Evolutionary conservation across 1,284 basidiomycete species (phyloP), one percentile per base, ranked within the genome.

Genomic region (Gymnopus androsaceus): DNA sequence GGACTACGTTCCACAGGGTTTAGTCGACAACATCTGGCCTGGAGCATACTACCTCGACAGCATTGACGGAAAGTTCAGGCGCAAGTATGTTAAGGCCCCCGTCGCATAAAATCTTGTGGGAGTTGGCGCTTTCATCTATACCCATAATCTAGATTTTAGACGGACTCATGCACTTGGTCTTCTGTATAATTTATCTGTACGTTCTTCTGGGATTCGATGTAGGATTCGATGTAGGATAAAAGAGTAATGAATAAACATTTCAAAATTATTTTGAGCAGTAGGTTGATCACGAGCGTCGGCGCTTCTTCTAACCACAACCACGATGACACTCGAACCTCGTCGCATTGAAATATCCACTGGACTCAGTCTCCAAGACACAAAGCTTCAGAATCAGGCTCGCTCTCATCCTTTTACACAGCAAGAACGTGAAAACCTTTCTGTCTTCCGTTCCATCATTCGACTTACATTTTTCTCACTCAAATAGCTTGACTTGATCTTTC

Each of bases 11-110:
- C 96, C 96, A 15, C 81, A 86, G 58, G 96, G 96, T 56, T 87
- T 85, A 31, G 74, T 96, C 61, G 89, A 94, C 63, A 90, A 98
- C 81, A 88, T 99, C 70, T 96, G 94, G 92, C 88, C 92, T 2
- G 94, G 94, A 45, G 81, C 90, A 23, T 98, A 90, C 80, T 99
- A 98, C 82, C 90, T 99, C 64, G 88, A 91, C 65, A 86, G 83
- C 69, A 89, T 98, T 65, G 96, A 99, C 77, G 77, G 82, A 67
- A 95, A 95, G 77, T 97, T 89, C 85, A 83, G 97, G 67, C 85
- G 96, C 69, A 93, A 90, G 70, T 99, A 99, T 75, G 71, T 76
- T 54, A 75, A 78, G 44, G 79, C 80, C 23, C 80, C 82, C 12
- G 53, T 72, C n/a, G 80, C 72, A 58, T 78, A 65, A 73, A 36